Conservation (phyloP, 2,329 filamentous ascomycete species). For the Ceratocystis albifundus region DNA sequence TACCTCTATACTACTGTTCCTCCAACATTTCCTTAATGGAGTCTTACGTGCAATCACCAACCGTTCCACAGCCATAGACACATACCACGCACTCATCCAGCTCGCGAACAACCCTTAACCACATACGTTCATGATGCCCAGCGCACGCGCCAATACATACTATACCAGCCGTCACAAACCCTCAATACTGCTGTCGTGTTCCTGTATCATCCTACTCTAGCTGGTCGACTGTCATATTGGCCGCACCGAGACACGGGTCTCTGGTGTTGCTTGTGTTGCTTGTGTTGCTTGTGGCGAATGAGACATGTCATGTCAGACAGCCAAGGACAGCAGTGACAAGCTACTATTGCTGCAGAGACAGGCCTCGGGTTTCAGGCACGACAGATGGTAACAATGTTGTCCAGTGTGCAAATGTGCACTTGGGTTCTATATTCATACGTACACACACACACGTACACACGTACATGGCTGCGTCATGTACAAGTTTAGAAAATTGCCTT, state of each 20-base stretch:
- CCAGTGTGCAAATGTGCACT: background rate
- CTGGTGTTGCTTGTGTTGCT: background rate
- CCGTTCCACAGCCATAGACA: too few species aligned
- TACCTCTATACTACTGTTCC: too few species aligned
- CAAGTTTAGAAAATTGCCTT: background rate
- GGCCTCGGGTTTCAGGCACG: too few species aligned
- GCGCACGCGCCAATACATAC: background rate
- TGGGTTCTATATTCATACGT: background rate
- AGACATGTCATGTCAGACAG: background rate
- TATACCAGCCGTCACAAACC: background rate
- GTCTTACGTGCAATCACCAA: too few species aligned
- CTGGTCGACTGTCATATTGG: background rate
- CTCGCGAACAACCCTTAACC: too few species aligned
- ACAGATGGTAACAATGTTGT: too few species aligned
- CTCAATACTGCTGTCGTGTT: background rate
- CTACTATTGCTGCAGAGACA: background rate
- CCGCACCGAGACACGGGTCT: conserved; percentile 1
- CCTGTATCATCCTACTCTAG: background rate
- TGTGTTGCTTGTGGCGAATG: background rate
- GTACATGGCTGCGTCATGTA: background rate
- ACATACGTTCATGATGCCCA: background rate
- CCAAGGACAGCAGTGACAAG: background rate
- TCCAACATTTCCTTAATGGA: too few species aligned
- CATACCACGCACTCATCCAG: too few species aligned
- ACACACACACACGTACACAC: background rate